Base-by-base conservation (phyloP, 345 rosid genomes). In the Psidium guajava region DNA sequence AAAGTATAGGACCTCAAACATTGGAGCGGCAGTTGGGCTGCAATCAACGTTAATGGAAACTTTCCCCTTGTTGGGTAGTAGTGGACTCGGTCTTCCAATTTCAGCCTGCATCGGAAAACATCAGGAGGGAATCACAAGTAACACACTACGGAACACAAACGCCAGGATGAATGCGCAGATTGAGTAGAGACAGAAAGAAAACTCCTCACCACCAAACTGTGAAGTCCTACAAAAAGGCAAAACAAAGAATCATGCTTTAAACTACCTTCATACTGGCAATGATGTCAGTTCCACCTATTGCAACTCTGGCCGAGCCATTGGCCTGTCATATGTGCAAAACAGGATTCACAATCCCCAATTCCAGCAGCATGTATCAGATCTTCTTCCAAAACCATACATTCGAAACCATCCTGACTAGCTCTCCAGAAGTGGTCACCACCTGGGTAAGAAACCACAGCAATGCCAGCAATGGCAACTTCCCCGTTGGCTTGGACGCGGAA, bases 231-330 rank as follows among this genome's bases (percentile, higher is more conserved):
- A 27, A 18, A 54, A 11, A 2, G 3, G 11, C 40, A 16, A 24
- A 0, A 49, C 0, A 55, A 51, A 83, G 28, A 10, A 20, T 83
- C 58, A 56, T 12, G 53, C n/a, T 54, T 50, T 20, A 82, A 56
- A 85, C 82, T 91, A 96, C 99, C 99, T 97, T 97, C 83, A 96
- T 98, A 90, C 98, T 91, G 27, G 99, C 98, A 93, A 97, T 93
- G 84, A 96, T 98, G 89, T 97, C 97, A 8, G 97, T 96, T 59
- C 91, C 93, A 82, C 98, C 99, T 36, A 96, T 86, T 84, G 89
- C 90, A 32, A 97, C 94, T 88, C 95, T 93, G 32, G 99, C 95
- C 9, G 99, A 97, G 84, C 97, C 99, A 90, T 96, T 92, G 61
- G 99, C 99, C 98, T 97, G 87, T 52, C 86, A 74, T 40, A 69